These are phyloP conservation scores for Nitzschia sp. DNA, from an alignment of 108 stramenopile species.

Conservation along the genomic window DNA sequence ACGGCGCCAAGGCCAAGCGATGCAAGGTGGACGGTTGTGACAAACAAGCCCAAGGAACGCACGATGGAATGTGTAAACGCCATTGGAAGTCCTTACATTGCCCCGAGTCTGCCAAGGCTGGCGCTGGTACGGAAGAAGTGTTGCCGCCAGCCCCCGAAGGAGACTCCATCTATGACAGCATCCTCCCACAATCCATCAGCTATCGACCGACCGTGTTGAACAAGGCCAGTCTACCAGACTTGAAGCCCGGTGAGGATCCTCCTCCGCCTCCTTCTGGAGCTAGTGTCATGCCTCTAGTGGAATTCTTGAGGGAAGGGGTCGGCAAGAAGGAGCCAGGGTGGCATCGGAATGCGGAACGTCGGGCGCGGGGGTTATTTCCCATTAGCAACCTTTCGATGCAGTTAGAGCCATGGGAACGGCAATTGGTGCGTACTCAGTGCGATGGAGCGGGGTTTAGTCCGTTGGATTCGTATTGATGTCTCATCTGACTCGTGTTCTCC, in stretches of 20 bases:
- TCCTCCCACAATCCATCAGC: conserved; percentile 61
- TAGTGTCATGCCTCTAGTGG: conserved; percentile 46
- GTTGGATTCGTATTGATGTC: not conserved
- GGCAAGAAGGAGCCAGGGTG: conserved; percentile 51
- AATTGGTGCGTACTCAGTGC: conserved; percentile 51
- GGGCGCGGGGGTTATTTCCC: conserved; percentile 65
- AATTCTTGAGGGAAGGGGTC: conserved; percentile 34
- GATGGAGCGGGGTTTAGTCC: conserved; percentile 1
- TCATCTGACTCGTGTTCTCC: not conserved
- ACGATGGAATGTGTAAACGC: conserved; percentile 67
- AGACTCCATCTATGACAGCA: conserved; percentile 58
- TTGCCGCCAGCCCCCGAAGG: conserved; percentile 47
- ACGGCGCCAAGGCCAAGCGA: conserved; percentile 74
- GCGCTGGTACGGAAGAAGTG: conserved; percentile 23
- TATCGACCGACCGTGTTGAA: conserved; percentile 29
- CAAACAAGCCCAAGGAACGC: conserved; percentile 64
- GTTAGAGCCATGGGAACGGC: conserved; percentile 76
- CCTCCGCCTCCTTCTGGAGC: conserved; percentile 12
- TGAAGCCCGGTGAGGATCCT: conserved; percentile 15
- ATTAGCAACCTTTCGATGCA: conserved; percentile 39
- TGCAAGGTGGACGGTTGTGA: conserved; percentile 66
- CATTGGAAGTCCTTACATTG: conserved; percentile 60
- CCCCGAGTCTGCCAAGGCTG: conserved; percentile 30
- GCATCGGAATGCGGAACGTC: conserved; percentile 71
- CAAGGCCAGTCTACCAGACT: not conserved